Conservation (phyloP, 2,329 filamentous ascomycete species). For the Chaetomium olivaceum region DNA sequence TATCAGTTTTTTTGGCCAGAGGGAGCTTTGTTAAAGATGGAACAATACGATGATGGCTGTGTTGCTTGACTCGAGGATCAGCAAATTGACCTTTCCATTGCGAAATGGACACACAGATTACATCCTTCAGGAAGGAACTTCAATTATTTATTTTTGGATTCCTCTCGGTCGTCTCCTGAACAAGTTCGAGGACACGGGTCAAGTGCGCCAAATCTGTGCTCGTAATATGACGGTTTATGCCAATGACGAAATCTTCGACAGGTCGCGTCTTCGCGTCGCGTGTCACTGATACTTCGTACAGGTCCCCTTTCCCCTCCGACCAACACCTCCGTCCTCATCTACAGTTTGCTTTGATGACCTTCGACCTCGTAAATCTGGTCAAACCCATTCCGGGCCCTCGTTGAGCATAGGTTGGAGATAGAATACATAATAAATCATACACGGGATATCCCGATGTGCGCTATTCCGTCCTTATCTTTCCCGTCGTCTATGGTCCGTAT, state of each 20-base stretch:
- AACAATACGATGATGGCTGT: background rate
- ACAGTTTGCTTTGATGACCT: background rate
- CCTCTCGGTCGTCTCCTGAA: background rate
- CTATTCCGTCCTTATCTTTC: background rate
- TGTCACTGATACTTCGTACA: background rate
- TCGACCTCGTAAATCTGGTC: background rate
- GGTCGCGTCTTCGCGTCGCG: slow-evolving; percentile 15
- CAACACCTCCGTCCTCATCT: background rate
- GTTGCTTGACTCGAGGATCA: background rate
- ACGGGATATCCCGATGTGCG: background rate
- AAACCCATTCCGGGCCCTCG: background rate
- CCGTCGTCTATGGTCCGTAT: background rate
- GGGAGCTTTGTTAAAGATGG: background rate
- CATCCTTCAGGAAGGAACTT: background rate
- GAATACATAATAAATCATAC: slow-evolving; percentile 6
- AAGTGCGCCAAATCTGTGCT: background rate
- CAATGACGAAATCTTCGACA: background rate
- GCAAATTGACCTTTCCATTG: background rate
- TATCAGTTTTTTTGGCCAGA: no score
- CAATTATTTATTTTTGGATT: background rate
- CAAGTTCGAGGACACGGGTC: background rate
- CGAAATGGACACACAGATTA: background rate
- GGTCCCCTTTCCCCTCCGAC: background rate
- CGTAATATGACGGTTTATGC: slow-evolving; percentile 12
- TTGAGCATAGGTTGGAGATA: background rate